Percentiles rank a stretch among this genome's conserved stretches.
These are phyloP conservation scores for Paramecium bursaria DNA, from an alignment of 73 alveolate species.

Conservation along the genomic window DNA sequence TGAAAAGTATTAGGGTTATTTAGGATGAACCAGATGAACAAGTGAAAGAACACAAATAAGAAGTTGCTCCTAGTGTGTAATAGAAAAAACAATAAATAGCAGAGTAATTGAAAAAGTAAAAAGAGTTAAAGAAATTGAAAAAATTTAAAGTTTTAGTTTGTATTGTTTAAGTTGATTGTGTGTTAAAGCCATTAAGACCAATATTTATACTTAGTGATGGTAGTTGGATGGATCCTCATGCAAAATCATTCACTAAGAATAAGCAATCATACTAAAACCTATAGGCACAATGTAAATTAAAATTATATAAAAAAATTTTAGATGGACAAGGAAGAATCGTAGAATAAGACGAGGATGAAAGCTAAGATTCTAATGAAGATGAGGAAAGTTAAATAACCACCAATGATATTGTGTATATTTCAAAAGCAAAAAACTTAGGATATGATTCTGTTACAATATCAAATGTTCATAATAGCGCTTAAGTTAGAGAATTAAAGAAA, in stretches of 20 bases:
- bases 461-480: background rate
- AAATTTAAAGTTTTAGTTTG: slow-evolving; percentile 2
- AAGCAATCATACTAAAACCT: background rate
- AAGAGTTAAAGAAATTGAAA: background rate
- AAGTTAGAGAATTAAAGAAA: background rate
- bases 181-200: slow-evolving; percentile 37
- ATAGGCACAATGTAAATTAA: background rate
- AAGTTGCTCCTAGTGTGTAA: background rate
- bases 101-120: slow-evolving; percentile 6
- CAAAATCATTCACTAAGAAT: background rate
- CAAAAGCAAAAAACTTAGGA: background rate
- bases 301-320: too few relatives aligned
- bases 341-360: background rate
- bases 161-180: slow-evolving; percentile 24
- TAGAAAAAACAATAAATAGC: slow-evolving; percentile 16
- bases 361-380: slow-evolving; percentile 63
- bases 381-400: slow-evolving; percentile 53
- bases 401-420: background rate
- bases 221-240: background rate
- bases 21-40: background rate
- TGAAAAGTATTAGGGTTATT: background rate
- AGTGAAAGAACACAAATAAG: background rate
- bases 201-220: background rate
- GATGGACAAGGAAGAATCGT: background rate
- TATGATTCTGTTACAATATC: background rate